Conservation (phyloP, 768 basidiomycete genomes). For the Mrakia gelida region DNA sequence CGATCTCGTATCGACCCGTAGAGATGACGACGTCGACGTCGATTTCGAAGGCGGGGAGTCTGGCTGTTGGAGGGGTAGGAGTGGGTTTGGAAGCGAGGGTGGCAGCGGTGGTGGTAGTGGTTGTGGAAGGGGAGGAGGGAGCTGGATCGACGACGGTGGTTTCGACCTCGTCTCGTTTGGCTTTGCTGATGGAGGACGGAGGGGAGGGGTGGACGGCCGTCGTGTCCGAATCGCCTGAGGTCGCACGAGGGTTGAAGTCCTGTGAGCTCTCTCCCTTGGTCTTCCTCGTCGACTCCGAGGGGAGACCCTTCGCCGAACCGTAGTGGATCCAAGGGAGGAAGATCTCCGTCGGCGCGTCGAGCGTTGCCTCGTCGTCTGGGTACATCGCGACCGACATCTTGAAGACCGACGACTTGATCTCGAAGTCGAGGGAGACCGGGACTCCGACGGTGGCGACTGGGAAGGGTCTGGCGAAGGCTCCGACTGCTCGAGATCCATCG, state of each 20-base stretch:
- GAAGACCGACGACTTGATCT: constrained; percentile 66
- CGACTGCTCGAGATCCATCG: constrained; percentile 75
- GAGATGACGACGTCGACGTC: constrained; percentile 47
- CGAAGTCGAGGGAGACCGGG: constrained; percentile 65
- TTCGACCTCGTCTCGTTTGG: background rate
- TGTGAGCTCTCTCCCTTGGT: background rate
- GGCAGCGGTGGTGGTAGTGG: background rate
- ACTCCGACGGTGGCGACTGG: constrained; percentile 69
- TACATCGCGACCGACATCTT: constrained; percentile 63
- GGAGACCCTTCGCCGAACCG: constrained; percentile 49
- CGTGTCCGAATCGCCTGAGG: background rate
- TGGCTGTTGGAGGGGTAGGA: background rate
- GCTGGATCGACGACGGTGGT: background rate
- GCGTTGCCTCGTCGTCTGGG: constrained; percentile 52
- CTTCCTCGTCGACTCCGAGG: constrained; percentile 8
- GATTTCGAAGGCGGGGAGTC: constrained; percentile 38
- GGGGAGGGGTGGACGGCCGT: background rate
- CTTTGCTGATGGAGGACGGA: constrained; percentile 11
- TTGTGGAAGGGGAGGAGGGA: background rate
- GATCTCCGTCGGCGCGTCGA: constrained; percentile 72
- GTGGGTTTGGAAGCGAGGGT: background rate
- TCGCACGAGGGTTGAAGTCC: background rate
- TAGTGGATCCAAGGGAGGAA: constrained; percentile 88
- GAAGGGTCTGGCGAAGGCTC: constrained; percentile 81
- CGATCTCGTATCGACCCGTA: constrained; percentile 31